phyloP scores from a whole-genome alignment of 2,329 filamentous ascomycete species.

The Aspergillus glaucus region DNA sequence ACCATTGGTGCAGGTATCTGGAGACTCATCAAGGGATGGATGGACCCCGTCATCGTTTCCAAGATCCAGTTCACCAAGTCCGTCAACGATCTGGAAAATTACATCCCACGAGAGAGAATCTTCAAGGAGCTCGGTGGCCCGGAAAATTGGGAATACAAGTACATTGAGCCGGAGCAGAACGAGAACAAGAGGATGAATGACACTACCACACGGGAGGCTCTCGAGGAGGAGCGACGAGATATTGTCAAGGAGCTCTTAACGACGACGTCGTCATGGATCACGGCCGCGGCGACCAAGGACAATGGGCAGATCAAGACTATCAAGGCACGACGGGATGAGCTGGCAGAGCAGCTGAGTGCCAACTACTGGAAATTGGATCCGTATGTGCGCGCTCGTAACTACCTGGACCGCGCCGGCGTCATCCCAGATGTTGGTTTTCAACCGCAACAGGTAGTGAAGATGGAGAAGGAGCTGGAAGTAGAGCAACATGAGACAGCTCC shows the following conservation, averaged over 20 bases:
- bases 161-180: slow-evolving; percentile 63
- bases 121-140: slow-evolving; percentile 74
- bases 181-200: slow-evolving; percentile 71
- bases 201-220: slow-evolving; percentile 53
- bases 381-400: slow-evolving; percentile 68
- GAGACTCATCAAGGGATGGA: slow-evolving; percentile 89
- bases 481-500: slow-evolving; percentile 12
- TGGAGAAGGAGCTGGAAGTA: slow-evolving; percentile 10
- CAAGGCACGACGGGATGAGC: slow-evolving; percentile 51
- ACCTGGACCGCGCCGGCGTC: slow-evolving; percentile 74
- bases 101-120: slow-evolving; percentile 63
- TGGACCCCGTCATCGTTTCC: slow-evolving; percentile 88
- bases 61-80: slow-evolving; percentile 90
- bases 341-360: slow-evolving; percentile 59
- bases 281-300: slow-evolving; percentile 39
- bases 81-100: slow-evolving; percentile 66
- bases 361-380: slow-evolving; percentile 90
- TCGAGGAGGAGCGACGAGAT: slow-evolving; percentile 58
- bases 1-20: slow-evolving; percentile 60
- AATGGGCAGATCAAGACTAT: slow-evolving; percentile 40
- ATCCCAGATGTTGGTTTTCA: slow-evolving; percentile 63
- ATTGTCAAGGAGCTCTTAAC: slow-evolving; percentile 67
- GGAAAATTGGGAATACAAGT: slow-evolving; percentile 75
- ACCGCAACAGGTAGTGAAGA: slow-evolving; percentile 38
- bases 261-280: slow-evolving; percentile 68